Percentiles rank a stretch among this genome's conserved stretches.
Conservation (phyloP, 129 eudicot species). For the Escallonia rubra region DNA sequence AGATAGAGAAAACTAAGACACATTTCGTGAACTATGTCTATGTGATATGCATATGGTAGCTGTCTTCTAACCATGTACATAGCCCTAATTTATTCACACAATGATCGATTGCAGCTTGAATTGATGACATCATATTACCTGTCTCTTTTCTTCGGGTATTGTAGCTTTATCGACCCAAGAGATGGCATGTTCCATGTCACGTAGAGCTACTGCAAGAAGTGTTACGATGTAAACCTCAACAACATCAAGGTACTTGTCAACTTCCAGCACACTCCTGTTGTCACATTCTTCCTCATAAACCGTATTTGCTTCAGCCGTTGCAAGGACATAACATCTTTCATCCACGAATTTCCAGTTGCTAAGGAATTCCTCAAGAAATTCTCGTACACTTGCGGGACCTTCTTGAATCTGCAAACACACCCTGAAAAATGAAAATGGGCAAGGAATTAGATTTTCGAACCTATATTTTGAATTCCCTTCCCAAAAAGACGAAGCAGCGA, state of each 20-base stretch:
- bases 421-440: slow-evolving; percentile 31
- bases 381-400: slow-evolving; percentile 38
- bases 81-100: too few species aligned
- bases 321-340: slow-evolving; percentile 35
- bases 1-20: too few species aligned
- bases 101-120: too few species aligned
- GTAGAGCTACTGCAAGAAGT: slow-evolving; percentile 37
- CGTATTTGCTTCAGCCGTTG: slow-evolving; percentile 15
- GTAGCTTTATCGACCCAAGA: slow-evolving; percentile 85
- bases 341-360: slow-evolving; percentile 59
- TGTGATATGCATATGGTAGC: too few species aligned
- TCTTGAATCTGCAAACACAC: slow-evolving; percentile 64
- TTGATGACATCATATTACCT: slow-evolving; percentile 36
- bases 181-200: slow-evolving; percentile 39
- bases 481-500: too few species aligned
- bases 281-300: slow-evolving; percentile 23
- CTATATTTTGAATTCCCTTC: too few species aligned
- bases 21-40: too few species aligned
- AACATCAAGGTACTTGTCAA: slow-evolving; percentile 68
- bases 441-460: too few species aligned
- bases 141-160: slow-evolving; percentile 68
- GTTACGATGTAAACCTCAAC: slow-evolving; percentile 73
- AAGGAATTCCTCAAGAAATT: slow-evolving; percentile 70
- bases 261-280: slow-evolving; percentile 25
- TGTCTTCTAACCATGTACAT: too few species aligned